Conservation (phyloP, 371 early-diverging fungal species). For the Rhizopus stolonifer region DNA sequence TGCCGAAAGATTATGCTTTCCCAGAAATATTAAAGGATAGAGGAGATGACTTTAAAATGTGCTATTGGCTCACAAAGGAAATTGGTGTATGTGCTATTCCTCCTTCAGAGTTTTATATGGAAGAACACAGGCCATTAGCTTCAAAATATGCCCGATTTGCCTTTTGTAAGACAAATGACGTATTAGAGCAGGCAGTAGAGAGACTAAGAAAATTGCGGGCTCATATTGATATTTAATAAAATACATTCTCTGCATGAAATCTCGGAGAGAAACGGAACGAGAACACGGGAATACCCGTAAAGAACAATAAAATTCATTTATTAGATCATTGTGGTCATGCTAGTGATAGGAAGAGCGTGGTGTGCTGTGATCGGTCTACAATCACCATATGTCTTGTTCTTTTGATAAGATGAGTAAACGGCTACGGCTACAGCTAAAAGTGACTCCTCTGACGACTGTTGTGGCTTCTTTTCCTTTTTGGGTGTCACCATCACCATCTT, state of each 20-base stretch:
- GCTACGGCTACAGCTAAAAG: conserved; percentile 1
- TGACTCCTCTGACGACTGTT: neutral
- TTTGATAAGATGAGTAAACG: neutral
- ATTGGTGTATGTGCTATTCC: conserved; percentile 94
- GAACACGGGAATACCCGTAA: neutral
- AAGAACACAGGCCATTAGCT: conserved; percentile 68
- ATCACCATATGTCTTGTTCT: neutral
- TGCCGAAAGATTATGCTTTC: conserved; percentile 68
- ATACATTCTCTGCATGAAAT: neutral
- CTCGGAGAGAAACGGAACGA: neutral
- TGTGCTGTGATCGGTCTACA: neutral
- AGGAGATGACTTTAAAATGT: conserved; percentile 78
- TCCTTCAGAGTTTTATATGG: conserved; percentile 86
- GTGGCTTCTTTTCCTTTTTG: neutral
- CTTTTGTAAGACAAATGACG: conserved; percentile 91
- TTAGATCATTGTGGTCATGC: neutral
- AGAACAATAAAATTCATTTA: neutral
- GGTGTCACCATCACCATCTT: neutral
- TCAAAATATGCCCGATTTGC: conserved; percentile 86
- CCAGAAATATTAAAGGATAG: conserved; percentile 61
- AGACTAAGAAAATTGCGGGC: conserved; percentile 65
- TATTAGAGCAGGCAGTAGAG: conserved; percentile 74
- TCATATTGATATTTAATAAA: conserved; percentile 38
- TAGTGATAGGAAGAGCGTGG: neutral
- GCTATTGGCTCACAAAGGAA: conserved; percentile 86